Evolutionary conservation across 2,329 filamentous ascomycete genomes (phyloP).

Genomic region (Akanthomyces dipterigenus): DNA sequence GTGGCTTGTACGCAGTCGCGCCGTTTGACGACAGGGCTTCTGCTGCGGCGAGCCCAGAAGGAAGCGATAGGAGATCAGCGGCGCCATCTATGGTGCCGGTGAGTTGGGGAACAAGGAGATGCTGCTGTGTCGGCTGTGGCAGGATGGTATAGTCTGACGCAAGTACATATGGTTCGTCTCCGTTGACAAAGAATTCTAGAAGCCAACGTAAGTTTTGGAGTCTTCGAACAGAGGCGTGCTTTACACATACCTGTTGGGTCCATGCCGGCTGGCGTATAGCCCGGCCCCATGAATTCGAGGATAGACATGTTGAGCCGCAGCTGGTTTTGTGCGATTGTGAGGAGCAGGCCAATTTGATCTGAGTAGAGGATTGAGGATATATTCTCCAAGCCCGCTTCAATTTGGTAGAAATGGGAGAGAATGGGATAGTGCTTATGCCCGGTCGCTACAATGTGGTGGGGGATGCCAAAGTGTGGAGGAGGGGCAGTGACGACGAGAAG

Average conservation of each 20-base stretch:
- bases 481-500: background rate
- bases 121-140: slow-evolving; percentile 2
- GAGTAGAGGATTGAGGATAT: background rate
- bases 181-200: slow-evolving; percentile 9
- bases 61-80: background rate
- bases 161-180: slow-evolving; percentile 9
- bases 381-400: background rate
- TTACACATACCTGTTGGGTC: slow-evolving; percentile 4
- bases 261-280: slow-evolving; percentile 10
- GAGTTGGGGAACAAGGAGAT: slow-evolving; percentile 8
- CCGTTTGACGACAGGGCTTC: background rate
- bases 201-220: background rate
- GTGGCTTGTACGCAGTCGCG: background rate
- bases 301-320: slow-evolving; percentile 6
- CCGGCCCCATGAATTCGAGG: slow-evolving; percentile 9
- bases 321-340: background rate
- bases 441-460: background rate
- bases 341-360: background rate
- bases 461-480: background rate
- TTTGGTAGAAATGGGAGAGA: background rate
- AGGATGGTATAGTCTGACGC: slow-evolving; percentile 9
- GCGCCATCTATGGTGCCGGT: background rate
- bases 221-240: background rate
- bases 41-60: background rate
- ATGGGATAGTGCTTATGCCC: background rate